Evolutionary conservation across 2,329 filamentous ascomycete species (phyloP).

Genomic region (Colletotrichum eleusines): DNA sequence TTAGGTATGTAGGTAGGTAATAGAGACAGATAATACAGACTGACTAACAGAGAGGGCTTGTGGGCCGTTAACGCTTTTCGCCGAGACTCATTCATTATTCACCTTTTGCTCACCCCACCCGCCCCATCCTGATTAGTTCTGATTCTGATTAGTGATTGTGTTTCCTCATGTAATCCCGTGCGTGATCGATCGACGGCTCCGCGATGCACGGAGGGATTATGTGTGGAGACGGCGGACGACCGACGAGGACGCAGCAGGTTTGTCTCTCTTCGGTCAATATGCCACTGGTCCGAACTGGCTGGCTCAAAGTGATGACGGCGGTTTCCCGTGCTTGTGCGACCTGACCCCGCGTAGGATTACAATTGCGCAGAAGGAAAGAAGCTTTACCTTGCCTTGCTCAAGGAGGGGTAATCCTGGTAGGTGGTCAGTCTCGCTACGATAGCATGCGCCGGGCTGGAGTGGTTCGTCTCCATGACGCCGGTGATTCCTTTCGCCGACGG

Average conservation of each 20-base stretch:
- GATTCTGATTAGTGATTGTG: conserved; percentile 10
- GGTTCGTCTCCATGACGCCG: neutral
- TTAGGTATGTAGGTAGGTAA: no score
- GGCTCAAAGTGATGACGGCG: neutral
- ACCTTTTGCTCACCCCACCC: neutral
- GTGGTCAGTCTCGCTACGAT: neutral
- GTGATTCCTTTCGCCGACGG: neutral
- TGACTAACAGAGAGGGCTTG: neutral
- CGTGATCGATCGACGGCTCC: conserved; percentile 3
- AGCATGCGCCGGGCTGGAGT: neutral
- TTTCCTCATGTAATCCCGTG: conserved; percentile 5
- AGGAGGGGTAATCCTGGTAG: neutral
- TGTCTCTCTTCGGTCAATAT: conserved; percentile 27
- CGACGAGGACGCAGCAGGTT: neutral
- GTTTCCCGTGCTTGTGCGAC: neutral
- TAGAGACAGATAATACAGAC: no score
- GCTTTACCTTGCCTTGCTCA: neutral
- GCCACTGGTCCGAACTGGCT: conserved; percentile 22
- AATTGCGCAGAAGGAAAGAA: neutral
- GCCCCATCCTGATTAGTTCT: neutral
- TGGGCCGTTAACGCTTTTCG: conserved; percentile 22
- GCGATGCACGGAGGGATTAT: neutral
- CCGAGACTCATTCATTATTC: conserved; percentile 10
- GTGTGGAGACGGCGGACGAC: conserved; percentile 4
- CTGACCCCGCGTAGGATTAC: neutral